Evolutionary conservation across 805 yeast species (phyloP).

Genomic region (Phaffomyces opuntiae): DNA sequence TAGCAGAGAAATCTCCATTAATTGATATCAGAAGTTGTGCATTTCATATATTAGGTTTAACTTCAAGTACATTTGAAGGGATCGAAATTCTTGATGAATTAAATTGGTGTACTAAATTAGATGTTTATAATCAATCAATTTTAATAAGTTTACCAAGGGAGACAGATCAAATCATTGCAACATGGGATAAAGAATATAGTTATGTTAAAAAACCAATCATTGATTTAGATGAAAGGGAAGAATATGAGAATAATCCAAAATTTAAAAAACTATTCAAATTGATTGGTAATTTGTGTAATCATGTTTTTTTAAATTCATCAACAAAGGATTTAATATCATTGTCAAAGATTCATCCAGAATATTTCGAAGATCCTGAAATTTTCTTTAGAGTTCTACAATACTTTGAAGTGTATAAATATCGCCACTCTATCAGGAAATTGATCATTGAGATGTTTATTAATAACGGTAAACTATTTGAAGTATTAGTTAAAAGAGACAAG

Average conservation of each 20-base stretch:
- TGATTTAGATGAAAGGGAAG: slow-evolving; percentile 8
- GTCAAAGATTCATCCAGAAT: slow-evolving; percentile 40
- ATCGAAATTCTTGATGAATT: slow-evolving; percentile 76
- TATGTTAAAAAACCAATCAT: slow-evolving; percentile 6
- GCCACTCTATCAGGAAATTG: slow-evolving; percentile 55
- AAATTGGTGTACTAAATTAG: slow-evolving; percentile 58
- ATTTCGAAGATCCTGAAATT: slow-evolving; percentile 49
- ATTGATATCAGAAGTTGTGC: slow-evolving; percentile 72
- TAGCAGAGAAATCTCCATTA: slow-evolving; percentile 39
- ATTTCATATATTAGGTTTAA: slow-evolving; percentile 67
- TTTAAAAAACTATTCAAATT: slow-evolving; percentile 26
- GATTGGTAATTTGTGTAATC: slow-evolving; percentile 52
- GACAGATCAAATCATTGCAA: slow-evolving; percentile 25
- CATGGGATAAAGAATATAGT: slow-evolving; percentile 1
- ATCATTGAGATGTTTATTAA: slow-evolving; percentile 55
- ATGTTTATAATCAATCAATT: slow-evolving; percentile 34
- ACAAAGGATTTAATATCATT: slow-evolving; percentile 49
- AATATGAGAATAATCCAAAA: slow-evolving; percentile 21
- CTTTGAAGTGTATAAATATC: slow-evolving; percentile 52
- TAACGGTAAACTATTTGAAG: slow-evolving; percentile 45
- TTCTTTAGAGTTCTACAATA: slow-evolving; percentile 44
- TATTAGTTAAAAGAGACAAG: slow-evolving; percentile 39
- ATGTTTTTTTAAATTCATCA: slow-evolving; percentile 45
- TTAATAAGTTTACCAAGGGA: slow-evolving; percentile 36
- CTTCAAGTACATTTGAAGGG: slow-evolving; percentile 71